Conservation (phyloP, 2,329 filamentous ascomycete genomes). For the Scytalidium sp. region DNA sequence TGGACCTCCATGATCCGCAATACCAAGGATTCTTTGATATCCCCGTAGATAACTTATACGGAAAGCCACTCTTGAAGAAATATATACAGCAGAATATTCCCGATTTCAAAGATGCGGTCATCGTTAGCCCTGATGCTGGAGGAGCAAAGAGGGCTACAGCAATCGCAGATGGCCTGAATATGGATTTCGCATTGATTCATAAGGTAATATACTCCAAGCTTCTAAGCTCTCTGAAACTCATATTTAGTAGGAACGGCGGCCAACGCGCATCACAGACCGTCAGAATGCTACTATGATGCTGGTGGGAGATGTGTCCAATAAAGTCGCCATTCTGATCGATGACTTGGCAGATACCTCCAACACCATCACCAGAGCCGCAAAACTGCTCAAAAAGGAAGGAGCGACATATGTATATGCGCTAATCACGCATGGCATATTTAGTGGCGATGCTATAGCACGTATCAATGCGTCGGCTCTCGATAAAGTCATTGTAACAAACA, state of each 20-base stretch:
- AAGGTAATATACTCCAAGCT: constrained; percentile 60
- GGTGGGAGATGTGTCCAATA: constrained; percentile 78
- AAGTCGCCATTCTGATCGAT: constrained; percentile 86
- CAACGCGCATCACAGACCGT: constrained; percentile 81
- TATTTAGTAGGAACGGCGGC: constrained; percentile 71
- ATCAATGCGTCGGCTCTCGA: constrained; percentile 93
- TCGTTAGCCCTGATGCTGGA: constrained; percentile 94
- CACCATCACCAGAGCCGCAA: constrained; percentile 93
- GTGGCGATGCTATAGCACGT: constrained; percentile 88
- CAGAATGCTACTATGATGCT: constrained; percentile 96
- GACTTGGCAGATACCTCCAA: constrained; percentile 95
- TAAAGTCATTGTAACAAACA: constrained; percentile 94
- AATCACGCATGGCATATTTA: constrained; percentile 92
- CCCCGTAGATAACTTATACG: constrained; percentile 96
- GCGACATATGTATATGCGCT: constrained; percentile 89
- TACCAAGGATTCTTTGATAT: constrained; percentile 99
- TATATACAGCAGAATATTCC: constrained; percentile 75
- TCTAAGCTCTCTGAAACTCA: constrained; percentile 30
- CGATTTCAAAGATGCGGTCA: constrained; percentile 77
- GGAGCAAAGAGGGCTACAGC: constrained; percentile 94
- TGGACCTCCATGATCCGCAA: constrained; percentile 94
- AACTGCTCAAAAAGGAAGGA: constrained; percentile 93
- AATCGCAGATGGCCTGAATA: constrained; percentile 88
- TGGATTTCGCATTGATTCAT: constrained; percentile 97
- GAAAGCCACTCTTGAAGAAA: constrained; percentile 67